Percentiles rank a stretch among this genome's conserved stretches.
Evolutionary conservation across 2,329 filamentous ascomycete species (phyloP).

Genomic region (Epichloe glyceriae): DNA sequence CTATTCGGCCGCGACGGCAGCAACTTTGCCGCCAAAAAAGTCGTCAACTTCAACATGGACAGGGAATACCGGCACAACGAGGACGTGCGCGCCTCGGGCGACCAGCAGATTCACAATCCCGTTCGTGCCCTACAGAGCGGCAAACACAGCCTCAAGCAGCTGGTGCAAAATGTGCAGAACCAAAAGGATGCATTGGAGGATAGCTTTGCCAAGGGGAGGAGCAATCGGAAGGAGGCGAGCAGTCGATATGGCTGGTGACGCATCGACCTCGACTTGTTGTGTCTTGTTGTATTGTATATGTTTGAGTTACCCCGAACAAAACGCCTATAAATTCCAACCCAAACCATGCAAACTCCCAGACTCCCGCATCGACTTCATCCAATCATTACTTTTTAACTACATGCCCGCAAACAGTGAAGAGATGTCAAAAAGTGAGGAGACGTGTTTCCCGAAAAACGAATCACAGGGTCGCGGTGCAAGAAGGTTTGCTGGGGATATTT

Average conservation of each 20-base stretch:
- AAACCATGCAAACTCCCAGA: background rate
- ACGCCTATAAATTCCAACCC: background rate
- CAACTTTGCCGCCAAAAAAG: conserved; percentile 32
- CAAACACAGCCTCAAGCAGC: conserved; percentile 79
- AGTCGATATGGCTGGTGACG: conserved; percentile 65
- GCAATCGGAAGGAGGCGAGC: conserved; percentile 70
- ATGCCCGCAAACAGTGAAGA: too few relatives aligned
- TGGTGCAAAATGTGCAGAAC: conserved; percentile 69
- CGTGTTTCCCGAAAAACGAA: too few relatives aligned
- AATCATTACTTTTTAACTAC: background rate
- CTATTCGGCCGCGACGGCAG: conserved; percentile 61
- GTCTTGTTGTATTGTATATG: background rate
- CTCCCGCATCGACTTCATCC: background rate
- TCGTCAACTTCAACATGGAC: conserved; percentile 83
- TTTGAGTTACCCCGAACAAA: background rate
- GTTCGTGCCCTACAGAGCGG: conserved; percentile 69
- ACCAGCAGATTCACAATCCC: conserved; percentile 65
- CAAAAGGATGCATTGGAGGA: conserved; percentile 86
- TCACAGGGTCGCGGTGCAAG: too few relatives aligned
- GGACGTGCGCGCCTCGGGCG: conserved; percentile 53
- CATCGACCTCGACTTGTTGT: background rate
- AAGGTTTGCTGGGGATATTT: too few relatives aligned
- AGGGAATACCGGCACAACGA: conserved; percentile 80
- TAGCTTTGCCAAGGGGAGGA: conserved; percentile 70
- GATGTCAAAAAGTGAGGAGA: too few relatives aligned